These are phyloP conservation scores for Exsudoporus frostii DNA, from an alignment of 768 basidiomycete genomes.

Conservation along the genomic window DNA sequence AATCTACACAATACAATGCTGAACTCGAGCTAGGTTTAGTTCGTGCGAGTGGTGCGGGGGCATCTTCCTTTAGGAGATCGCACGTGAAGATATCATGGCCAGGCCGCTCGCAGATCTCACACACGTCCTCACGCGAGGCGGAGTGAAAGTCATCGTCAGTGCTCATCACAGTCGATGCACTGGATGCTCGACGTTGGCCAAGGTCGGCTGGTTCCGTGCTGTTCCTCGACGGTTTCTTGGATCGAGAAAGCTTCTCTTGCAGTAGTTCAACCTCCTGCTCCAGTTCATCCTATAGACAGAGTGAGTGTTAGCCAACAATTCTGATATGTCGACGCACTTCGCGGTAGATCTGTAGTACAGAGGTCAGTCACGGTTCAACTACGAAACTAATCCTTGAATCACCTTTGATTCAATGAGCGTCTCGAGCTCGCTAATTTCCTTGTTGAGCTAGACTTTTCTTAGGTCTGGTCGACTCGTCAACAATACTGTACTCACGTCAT, in stretches of 20 bases:
- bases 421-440: slow-evolving; percentile 91
- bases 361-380: slow-evolving; percentile 3
- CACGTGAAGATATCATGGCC: slow-evolving; percentile 89
- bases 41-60: slow-evolving; percentile 25
- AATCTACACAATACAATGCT: slow-evolving; percentile 74
- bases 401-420: slow-evolving; percentile 93
- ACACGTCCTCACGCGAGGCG: slow-evolving; percentile 44
- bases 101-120: slow-evolving; percentile 83
- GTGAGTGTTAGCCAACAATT: slow-evolving; percentile 9
- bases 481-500: slow-evolving; percentile 51
- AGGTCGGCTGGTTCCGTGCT: slow-evolving; percentile 36
- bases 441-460: slow-evolving; percentile 59
- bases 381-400: slow-evolving; percentile 2
- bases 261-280: slow-evolving; percentile 79
- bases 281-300: slow-evolving; percentile 64
- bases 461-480: background rate
- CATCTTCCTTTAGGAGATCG: slow-evolving; percentile 63
- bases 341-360: slow-evolving; percentile 64
- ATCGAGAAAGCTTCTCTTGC: slow-evolving; percentile 63
- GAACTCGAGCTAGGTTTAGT: slow-evolving; percentile 17
- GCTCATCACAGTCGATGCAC: slow-evolving; percentile 23
- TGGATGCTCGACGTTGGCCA: slow-evolving; percentile 22
- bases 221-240: slow-evolving; percentile 56
- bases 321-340: slow-evolving; percentile 46
- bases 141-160: slow-evolving; percentile 23